phyloP scores from a whole-genome alignment of 495 filamentous ascomycete genomes.

The Aspergillus leporis region DNA sequence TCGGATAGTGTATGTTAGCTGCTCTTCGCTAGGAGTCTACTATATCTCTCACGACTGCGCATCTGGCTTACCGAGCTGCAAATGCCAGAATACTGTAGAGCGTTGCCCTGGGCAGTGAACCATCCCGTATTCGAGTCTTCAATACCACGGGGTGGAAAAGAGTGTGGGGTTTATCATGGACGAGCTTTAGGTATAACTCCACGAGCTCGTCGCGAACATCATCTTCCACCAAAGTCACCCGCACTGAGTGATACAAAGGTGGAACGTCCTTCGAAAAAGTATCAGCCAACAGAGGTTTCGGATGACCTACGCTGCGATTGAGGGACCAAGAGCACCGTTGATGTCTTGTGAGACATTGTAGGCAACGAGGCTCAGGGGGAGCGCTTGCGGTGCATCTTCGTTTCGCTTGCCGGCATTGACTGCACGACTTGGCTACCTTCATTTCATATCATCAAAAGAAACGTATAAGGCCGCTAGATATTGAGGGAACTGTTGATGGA shows the following conservation, averaged over 20 bases:
- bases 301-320: not conserved
- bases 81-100: not conserved
- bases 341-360: slow-evolving; percentile 1
- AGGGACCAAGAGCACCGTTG: not conserved
- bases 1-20: not conserved
- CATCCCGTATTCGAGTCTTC: not conserved
- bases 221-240: not conserved
- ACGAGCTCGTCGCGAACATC: slow-evolving; percentile 18
- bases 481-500: too few relatives aligned
- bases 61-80: not conserved
- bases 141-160: slow-evolving; percentile 23
- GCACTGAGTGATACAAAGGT: not conserved
- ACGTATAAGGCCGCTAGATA: too few relatives aligned
- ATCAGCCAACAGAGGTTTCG: not conserved
- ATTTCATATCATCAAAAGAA: not conserved
- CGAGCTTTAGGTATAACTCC: slow-evolving; percentile 29
- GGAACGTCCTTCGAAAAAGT: not conserved
- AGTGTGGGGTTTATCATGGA: slow-evolving; percentile 34
- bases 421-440: slow-evolving; percentile 11
- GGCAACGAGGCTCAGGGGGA: not conserved
- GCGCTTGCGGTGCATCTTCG: slow-evolving; percentile 1
- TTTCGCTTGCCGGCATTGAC: slow-evolving; percentile 11
- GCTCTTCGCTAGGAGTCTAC: not conserved
- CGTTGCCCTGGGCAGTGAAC: not conserved
- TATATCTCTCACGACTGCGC: not conserved